Evolutionary conservation across 2,329 filamentous ascomycete species (phyloP).

Genomic region (Davidsoniella eucalypti): DNA sequence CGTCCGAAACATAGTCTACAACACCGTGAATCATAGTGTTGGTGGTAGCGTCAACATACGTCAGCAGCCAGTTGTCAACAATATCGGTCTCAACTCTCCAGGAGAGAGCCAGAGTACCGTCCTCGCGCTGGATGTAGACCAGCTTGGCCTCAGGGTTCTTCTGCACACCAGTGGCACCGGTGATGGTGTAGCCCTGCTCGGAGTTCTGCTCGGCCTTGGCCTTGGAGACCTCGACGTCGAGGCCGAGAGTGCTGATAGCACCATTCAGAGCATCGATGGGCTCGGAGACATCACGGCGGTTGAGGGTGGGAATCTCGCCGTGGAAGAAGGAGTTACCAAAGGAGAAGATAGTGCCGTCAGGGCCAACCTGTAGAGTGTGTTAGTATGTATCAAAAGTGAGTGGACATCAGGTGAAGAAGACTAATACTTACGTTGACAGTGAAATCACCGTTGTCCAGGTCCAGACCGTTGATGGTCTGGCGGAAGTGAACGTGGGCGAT

Average conservation of each 20-base stretch:
- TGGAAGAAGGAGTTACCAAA: conserved; percentile 34
- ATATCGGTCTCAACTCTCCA: conserved; percentile 45
- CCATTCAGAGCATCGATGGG: conserved; percentile 29
- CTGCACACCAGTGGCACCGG: conserved; percentile 30
- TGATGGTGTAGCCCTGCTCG: conserved; percentile 24
- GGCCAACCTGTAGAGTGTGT: conserved; percentile 24
- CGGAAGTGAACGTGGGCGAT: conserved; percentile 42
- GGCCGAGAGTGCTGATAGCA: conserved; percentile 21
- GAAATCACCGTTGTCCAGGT: conserved; percentile 44
- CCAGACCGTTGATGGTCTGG: conserved; percentile 39
- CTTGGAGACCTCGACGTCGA: conserved; percentile 20
- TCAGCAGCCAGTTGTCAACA: conserved; percentile 39
- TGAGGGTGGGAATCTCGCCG: conserved; percentile 26
- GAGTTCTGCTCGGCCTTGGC: conserved; percentile 17
- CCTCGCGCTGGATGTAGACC: conserved; percentile 34
- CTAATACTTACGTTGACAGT: conserved; percentile 37
- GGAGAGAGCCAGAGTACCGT: conserved; percentile 30
- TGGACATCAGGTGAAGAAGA: not conserved
- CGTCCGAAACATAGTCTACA: conserved; percentile 38
- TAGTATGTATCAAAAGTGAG: not conserved
- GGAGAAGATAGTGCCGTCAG: conserved; percentile 39
- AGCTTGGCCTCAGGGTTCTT: conserved; percentile 38
- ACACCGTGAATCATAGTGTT: conserved; percentile 33
- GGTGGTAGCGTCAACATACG: conserved; percentile 36
- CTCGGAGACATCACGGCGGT: conserved; percentile 24